Conservation (phyloP, 2,329 filamentous ascomycete species). For the Pestalotiopsis sp. region DNA sequence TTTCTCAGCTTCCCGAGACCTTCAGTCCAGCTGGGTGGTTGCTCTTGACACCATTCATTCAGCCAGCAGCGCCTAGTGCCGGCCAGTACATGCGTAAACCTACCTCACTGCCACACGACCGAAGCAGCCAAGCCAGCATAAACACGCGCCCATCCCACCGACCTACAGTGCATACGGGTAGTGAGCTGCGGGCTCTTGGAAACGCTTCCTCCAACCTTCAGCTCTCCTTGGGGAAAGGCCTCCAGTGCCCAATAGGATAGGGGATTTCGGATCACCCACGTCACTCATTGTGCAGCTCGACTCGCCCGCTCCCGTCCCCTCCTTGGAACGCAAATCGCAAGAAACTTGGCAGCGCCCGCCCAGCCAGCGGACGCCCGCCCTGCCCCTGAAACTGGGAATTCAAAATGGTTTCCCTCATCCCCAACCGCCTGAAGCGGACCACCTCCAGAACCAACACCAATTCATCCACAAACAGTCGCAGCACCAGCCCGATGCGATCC, state of each 20-base stretch:
- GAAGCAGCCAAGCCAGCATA: neutral
- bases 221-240: neutral
- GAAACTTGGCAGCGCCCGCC: slow-evolving; percentile 5
- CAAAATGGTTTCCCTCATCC: slow-evolving; percentile 59
- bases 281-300: slow-evolving; percentile 4
- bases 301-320: neutral
- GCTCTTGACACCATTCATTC: neutral
- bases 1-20: neutral
- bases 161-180: neutral
- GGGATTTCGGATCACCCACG: slow-evolving; percentile 1
- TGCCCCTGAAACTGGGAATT: slow-evolving; percentile 14
- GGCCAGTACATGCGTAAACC: neutral
- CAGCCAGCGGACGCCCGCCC: slow-evolving; percentile 7
- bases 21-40: neutral
- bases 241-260: slow-evolving; percentile 7
- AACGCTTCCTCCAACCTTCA: neutral
- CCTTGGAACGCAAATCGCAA: neutral
- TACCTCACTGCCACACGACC: neutral
- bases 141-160: neutral
- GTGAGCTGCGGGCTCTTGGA: neutral
- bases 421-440: slow-evolving; percentile 50
- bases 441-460: slow-evolving; percentile 36
- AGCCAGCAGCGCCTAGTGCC: neutral
- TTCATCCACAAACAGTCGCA: slow-evolving; percentile 48
- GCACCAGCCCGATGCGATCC: slow-evolving; percentile 47